Base-by-base conservation (phyloP, 2,329 filamentous ascomycete species). In the Colletotrichum melonis region DNA sequence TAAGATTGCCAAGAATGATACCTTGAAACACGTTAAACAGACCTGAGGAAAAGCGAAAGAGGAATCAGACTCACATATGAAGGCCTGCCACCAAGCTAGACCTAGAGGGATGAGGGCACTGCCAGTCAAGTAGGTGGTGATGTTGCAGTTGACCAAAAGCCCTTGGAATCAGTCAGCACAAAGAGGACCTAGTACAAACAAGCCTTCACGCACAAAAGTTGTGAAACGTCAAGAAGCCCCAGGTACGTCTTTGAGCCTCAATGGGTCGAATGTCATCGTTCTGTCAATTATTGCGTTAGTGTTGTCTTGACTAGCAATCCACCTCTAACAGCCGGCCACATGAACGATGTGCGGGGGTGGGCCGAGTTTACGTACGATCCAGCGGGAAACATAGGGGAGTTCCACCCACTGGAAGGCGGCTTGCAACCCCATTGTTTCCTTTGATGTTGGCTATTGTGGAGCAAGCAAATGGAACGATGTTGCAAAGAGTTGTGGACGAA, bases 261-360 rank as follows among this genome's bases (percentile, higher is more conserved):
- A 87, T 83, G 11, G 86, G 87, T 3, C 86, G 84, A 69, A 88
- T 86, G 76, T 89, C 87, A 74, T 88, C 82, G 76, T 88, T 88
- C 82, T 84, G 54, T 19, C 16, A 42, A 19, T 22, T 32, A 14
- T 28, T 32, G 60, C 24, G 19, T 60, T 49, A 63, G n/a, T 52
- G 12, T 46, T 6, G n/a, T 24, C 14, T 22, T 26, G 54, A 38
- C n/a, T 19, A n/a, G 11, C 4, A 59, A 76, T 65, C 69, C 65
- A 4, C 16, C 19, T 2, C 38, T 19, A 8, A 65, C 5, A 46
- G n/a, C 11, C 9, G 2, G n/a, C 1, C 28, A 14, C 7, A 26
- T 42, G 42, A 68, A 7, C n/a, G 11, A 35, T 12, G 32, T 35
- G 57, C 64, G 38, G 59, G 58, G 64, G 63, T 46, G 58, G 57